A percentile compares a stretch with the other conserved stretches of the same genome.
Evolutionary conservation across 768 basidiomycete genomes (phyloP).

Genomic region (Ramaria rubella): DNA sequence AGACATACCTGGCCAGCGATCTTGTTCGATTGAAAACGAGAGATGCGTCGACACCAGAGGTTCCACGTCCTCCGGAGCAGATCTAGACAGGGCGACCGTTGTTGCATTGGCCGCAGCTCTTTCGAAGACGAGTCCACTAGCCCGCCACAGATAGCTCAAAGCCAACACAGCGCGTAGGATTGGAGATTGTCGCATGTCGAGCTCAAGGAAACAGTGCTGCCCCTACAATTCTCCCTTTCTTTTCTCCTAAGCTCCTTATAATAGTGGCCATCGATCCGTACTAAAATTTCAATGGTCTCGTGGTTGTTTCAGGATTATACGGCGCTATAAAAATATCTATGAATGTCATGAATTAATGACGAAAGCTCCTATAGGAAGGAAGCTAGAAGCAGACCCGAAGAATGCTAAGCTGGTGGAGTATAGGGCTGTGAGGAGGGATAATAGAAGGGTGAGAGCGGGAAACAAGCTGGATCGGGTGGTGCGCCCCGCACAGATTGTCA

Average conservation of each 20-base stretch:
- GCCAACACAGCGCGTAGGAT: not conserved
- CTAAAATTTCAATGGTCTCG: too few relatives aligned
- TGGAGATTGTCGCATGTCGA: not conserved
- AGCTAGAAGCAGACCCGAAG: too few relatives aligned
- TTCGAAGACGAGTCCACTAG: not conserved
- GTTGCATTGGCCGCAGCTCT: not conserved
- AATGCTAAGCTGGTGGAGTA: too few relatives aligned
- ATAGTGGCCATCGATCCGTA: too few relatives aligned
- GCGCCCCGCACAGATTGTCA: too few relatives aligned
- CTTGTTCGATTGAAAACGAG: slow-evolving; percentile 6
- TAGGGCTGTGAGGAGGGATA: too few relatives aligned
- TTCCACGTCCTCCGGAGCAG: not conserved
- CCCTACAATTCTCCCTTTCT: too few relatives aligned
- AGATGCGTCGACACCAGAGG: slow-evolving; percentile 9
- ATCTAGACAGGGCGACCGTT: not conserved
- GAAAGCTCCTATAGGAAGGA: too few relatives aligned
- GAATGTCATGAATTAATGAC: too few relatives aligned
- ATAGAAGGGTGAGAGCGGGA: too few relatives aligned
- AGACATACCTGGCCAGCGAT: slow-evolving; percentile 7
- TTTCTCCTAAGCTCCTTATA: too few relatives aligned
- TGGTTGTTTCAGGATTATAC: not conserved
- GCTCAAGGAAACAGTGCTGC: not conserved
- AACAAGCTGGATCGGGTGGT: too few relatives aligned
- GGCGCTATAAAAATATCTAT: not conserved
- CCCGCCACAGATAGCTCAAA: not conserved